Percentiles rank a stretch among this genome's conserved stretches.
Conservation (phyloP, 768 basidiomycete species). For the Russula abietina region DNA sequence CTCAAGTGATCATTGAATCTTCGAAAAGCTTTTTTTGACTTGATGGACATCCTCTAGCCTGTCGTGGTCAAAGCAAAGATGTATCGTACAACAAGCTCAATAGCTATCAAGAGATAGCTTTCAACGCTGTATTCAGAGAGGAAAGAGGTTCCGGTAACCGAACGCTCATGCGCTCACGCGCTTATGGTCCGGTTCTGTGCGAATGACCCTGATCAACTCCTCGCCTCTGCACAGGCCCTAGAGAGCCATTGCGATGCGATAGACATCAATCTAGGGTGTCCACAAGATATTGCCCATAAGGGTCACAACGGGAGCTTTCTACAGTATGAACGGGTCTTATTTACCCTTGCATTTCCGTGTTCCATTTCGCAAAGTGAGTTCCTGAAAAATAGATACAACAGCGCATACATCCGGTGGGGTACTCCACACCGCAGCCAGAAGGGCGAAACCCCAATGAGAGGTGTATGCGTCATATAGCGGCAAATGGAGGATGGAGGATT, state of each 20-base stretch:
- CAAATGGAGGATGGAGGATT: too few relatives aligned
- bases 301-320: constrained; percentile 87
- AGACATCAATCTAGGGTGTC: constrained; percentile 91
- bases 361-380: constrained; percentile 7
- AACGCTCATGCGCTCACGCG: too few relatives aligned
- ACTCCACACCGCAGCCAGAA: too few relatives aligned
- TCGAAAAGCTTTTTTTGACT: constrained; percentile 14
- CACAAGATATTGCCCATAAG: constrained; percentile 87
- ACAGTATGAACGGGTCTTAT: constrained; percentile 93
- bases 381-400: neutral
- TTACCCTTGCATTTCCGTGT: constrained; percentile 11
- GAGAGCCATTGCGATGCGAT: constrained; percentile 84
- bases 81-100: constrained; percentile 50
- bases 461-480: too few relatives aligned
- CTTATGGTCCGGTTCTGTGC: constrained; percentile 93
- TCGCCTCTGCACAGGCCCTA: constrained; percentile 70
- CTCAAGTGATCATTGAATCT: constrained; percentile 46
- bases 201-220: constrained; percentile 74
- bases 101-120: constrained; percentile 54
- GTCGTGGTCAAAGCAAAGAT: constrained; percentile 98
- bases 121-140: constrained; percentile 65
- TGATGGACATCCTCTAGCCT: constrained; percentile 41
- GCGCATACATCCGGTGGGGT: too few relatives aligned
- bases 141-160: constrained; percentile 79
- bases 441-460: too few relatives aligned